A percentile compares a stretch with the other conserved stretches of the same genome.
phyloP scores from a whole-genome alignment of 768 basidiomycete species.

The Termitomyces sp. region DNA sequence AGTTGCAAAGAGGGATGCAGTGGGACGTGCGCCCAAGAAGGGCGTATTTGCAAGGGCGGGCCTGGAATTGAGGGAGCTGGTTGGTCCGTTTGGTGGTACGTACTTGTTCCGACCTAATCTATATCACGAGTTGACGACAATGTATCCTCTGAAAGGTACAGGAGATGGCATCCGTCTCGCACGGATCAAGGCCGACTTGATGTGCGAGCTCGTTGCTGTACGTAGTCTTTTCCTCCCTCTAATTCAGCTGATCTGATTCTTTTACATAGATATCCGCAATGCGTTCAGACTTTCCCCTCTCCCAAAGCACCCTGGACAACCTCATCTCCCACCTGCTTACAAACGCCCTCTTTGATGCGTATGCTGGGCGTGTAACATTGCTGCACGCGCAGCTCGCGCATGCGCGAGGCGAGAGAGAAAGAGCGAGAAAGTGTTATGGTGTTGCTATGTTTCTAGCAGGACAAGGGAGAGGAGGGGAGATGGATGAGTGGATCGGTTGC shows the following conservation, averaged over 20 bases:
- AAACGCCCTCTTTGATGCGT: slow-evolving; percentile 45
- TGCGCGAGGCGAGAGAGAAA: slow-evolving; percentile 44
- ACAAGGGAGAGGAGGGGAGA: slow-evolving; percentile 13
- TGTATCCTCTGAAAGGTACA: neutral
- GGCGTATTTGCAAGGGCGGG: slow-evolving; percentile 67
- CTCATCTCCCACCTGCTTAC: slow-evolving; percentile 62
- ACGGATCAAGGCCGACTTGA: slow-evolving; percentile 64
- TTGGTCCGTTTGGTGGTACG: slow-evolving; percentile 21
- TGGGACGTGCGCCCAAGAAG: slow-evolving; percentile 69
- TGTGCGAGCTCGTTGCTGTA: slow-evolving; percentile 67
- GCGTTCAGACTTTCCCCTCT: slow-evolving; percentile 62
- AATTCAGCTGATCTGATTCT: neutral
- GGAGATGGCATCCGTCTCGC: slow-evolving; percentile 22
- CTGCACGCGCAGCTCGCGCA: slow-evolving; percentile 74
- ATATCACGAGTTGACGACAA: no score
- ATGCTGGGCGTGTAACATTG: slow-evolving; percentile 58
- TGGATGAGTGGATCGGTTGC: slow-evolving; percentile 34
- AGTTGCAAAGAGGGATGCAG: slow-evolving; percentile 63
- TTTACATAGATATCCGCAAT: slow-evolving; percentile 52
- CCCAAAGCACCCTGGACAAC: slow-evolving; percentile 43
- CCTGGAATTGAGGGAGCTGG: slow-evolving; percentile 36
- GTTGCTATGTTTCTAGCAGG: slow-evolving; percentile 48
- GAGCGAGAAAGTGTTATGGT: slow-evolving; percentile 58
- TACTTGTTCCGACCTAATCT: neutral
- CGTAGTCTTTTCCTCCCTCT: slow-evolving; percentile 13